Percentiles rank a stretch among this genome's conserved stretches.
These are phyloP conservation scores for Globisporangium parvum DNA, from an alignment of 352 stramenopile genomes.

Conservation along the genomic window DNA sequence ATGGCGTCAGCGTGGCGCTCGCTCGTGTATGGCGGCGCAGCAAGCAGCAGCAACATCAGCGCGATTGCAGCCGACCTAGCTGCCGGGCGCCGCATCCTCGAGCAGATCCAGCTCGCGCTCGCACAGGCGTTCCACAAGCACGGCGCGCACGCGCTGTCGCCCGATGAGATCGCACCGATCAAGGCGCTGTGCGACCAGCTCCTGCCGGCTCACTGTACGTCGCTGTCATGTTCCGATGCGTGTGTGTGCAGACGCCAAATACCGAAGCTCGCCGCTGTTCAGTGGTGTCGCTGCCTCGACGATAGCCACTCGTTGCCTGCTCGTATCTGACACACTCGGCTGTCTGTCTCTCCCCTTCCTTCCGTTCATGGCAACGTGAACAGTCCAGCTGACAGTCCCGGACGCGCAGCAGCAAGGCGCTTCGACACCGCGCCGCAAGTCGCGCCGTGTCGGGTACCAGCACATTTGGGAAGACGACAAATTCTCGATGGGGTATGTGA, in stretches of 20 bases:
- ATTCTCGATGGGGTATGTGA: slow-evolving; percentile 71
- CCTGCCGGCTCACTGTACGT: slow-evolving; percentile 55
- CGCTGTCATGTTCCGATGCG: not conserved
- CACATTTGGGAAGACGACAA: slow-evolving; percentile 79
- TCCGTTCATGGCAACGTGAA: not conserved
- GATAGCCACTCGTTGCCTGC: not conserved
- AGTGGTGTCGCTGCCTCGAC: not conserved
- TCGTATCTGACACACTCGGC: not conserved
- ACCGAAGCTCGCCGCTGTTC: not conserved
- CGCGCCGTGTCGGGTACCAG: slow-evolving; percentile 48
- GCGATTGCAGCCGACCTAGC: slow-evolving; percentile 17
- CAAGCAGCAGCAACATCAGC: not conserved
- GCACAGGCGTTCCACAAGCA: slow-evolving; percentile 29
- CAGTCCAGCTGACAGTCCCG: slow-evolving; percentile 57
- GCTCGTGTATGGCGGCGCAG: slow-evolving; percentile 20
- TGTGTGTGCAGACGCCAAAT: not conserved
- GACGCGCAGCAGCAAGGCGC: slow-evolving; percentile 3
- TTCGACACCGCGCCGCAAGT: slow-evolving; percentile 2
- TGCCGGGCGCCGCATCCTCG: slow-evolving; percentile 32
- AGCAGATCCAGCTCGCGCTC: slow-evolving; percentile 44
- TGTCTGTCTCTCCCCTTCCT: not conserved
- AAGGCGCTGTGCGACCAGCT: slow-evolving; percentile 67
- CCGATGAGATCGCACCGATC: slow-evolving; percentile 57
- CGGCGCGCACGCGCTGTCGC: slow-evolving; percentile 32
- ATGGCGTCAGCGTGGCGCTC: slow-evolving; percentile 41